Percentiles rank a stretch among this genome's conserved stretches.
phyloP scores from a whole-genome alignment of 352 stramenopile species.

The Phytophthora colocasiae region DNA sequence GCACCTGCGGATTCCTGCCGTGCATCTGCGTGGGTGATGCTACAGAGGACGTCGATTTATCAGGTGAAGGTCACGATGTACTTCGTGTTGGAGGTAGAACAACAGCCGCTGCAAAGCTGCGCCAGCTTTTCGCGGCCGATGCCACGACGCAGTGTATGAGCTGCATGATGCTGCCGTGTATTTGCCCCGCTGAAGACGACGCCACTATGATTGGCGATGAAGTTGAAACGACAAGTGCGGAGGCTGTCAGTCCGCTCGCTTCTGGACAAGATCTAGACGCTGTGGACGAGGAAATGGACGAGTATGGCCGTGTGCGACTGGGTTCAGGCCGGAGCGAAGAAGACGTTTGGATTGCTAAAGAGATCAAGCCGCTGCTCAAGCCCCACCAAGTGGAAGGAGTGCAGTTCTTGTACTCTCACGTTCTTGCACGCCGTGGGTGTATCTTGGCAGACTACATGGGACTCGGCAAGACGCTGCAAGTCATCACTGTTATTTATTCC shows the following conservation, averaged over 20 bases:
- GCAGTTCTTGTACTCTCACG: slow-evolving; percentile 70
- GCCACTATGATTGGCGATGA: slow-evolving; percentile 34
- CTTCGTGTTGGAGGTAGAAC: background rate
- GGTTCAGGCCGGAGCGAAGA: slow-evolving; percentile 2
- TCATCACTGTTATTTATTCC: slow-evolving; percentile 87
- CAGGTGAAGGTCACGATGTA: background rate
- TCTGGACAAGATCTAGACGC: slow-evolving; percentile 29
- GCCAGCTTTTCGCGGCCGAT: slow-evolving; percentile 60
- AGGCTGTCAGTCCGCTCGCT: slow-evolving; percentile 45
- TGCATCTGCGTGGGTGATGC: slow-evolving; percentile 72
- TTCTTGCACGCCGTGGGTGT: slow-evolving; percentile 65
- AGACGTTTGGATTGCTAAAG: slow-evolving; percentile 71
- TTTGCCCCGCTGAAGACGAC: slow-evolving; percentile 74
- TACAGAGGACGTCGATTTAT: slow-evolving; percentile 40
- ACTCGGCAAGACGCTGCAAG: slow-evolving; percentile 90
- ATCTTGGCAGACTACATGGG: slow-evolving; percentile 93
- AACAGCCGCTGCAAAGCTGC: slow-evolving; percentile 47
- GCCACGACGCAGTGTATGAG: slow-evolving; percentile 65
- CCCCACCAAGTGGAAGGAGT: slow-evolving; percentile 82
- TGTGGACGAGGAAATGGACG: slow-evolving; percentile 48
- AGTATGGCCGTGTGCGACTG: slow-evolving; percentile 65
- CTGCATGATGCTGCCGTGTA: slow-evolving; percentile 85
- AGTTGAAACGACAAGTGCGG: slow-evolving; percentile 47
- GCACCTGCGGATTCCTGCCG: slow-evolving; percentile 70
- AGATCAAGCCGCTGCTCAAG: slow-evolving; percentile 81